phyloP scores from a whole-genome alignment of 768 basidiomycete genomes.

The Holtermanniella nyarrowii region DNA sequence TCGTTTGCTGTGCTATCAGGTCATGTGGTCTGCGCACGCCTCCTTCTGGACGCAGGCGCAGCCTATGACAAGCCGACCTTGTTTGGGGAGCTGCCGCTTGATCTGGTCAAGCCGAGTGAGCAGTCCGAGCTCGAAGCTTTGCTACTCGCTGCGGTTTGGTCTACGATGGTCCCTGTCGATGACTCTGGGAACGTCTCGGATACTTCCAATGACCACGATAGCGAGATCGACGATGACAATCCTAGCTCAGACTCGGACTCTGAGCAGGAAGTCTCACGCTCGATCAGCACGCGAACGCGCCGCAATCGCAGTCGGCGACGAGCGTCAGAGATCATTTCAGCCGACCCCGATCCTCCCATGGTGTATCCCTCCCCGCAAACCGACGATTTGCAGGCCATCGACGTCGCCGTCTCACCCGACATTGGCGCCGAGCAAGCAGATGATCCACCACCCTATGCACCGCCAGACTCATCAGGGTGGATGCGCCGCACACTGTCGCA shows the following conservation, averaged over 20 bases:
- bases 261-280: slow-evolving; percentile 4
- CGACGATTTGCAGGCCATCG: background rate
- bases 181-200: slow-evolving; percentile 2
- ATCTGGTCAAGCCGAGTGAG: slow-evolving; percentile 41
- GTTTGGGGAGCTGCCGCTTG: slow-evolving; percentile 40
- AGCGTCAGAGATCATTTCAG: background rate
- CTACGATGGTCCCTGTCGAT: slow-evolving; percentile 8
- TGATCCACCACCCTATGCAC: slow-evolving; percentile 33
- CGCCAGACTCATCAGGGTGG: slow-evolving; percentile 16
- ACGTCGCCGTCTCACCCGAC: background rate
- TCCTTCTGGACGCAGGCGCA: slow-evolving; percentile 71
- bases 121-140: slow-evolving; percentile 39
- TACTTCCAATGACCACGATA: slow-evolving; percentile 7
- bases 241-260: slow-evolving; percentile 27
- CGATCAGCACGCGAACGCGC: slow-evolving; percentile 9
- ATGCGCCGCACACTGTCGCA: slow-evolving; percentile 27
- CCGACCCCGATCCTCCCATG: background rate
- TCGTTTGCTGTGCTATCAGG: slow-evolving; percentile 69
- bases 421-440: no score
- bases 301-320: slow-evolving; percentile 3
- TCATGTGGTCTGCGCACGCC: slow-evolving; percentile 53
- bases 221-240: slow-evolving; percentile 33
- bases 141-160: slow-evolving; percentile 31
- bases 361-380: background rate
- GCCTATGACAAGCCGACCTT: slow-evolving; percentile 44